These are phyloP conservation scores for Macrocybe gigantea DNA, from an alignment of 768 basidiomycete genomes.

Conservation along the genomic window DNA sequence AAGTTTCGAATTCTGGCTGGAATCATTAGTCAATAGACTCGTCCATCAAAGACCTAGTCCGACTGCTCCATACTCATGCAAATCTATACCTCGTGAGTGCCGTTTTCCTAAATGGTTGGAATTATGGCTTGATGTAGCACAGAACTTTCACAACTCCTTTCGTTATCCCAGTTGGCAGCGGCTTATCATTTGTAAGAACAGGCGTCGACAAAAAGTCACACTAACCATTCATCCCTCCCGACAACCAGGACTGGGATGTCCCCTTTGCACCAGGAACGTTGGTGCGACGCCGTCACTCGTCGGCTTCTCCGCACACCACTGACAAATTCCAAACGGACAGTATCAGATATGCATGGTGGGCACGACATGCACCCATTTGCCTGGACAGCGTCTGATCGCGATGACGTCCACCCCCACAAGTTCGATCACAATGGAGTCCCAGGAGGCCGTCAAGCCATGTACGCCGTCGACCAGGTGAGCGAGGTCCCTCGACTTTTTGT, in stretches of 20 bases:
- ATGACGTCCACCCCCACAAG: slow-evolving; percentile 18
- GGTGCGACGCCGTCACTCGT: slow-evolving; percentile 10
- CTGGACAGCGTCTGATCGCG: background rate
- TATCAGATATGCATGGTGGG: slow-evolving; percentile 57
- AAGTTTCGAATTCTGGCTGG: slow-evolving; percentile 1
- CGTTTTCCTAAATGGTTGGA: background rate
- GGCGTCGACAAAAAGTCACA: slow-evolving; percentile 5
- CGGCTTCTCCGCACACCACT: background rate
- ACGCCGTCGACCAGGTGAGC: slow-evolving; percentile 40
- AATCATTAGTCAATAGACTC: background rate
- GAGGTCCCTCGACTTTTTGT: background rate
- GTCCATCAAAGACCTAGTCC: slow-evolving; percentile 31
- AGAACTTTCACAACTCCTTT: slow-evolving; percentile 40
- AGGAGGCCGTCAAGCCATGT: slow-evolving; percentile 48
- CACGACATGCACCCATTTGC: background rate
- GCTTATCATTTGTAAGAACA: slow-evolving; percentile 19
- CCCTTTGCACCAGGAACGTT: slow-evolving; percentile 44
- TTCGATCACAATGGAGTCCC: slow-evolving; percentile 39
- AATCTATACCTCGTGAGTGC: slow-evolving; percentile 40
- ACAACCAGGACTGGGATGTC: slow-evolving; percentile 38
- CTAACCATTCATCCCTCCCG: background rate
- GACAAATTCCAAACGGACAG: slow-evolving; percentile 12
- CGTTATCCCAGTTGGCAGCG: slow-evolving; percentile 32
- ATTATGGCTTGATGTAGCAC: background rate
- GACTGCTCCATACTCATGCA: slow-evolving; percentile 42